Percentiles rank a stretch among this genome's conserved stretches.
Evolutionary conservation across 768 basidiomycete species (phyloP).

Genomic region (Amanita pseudoporphyria): DNA sequence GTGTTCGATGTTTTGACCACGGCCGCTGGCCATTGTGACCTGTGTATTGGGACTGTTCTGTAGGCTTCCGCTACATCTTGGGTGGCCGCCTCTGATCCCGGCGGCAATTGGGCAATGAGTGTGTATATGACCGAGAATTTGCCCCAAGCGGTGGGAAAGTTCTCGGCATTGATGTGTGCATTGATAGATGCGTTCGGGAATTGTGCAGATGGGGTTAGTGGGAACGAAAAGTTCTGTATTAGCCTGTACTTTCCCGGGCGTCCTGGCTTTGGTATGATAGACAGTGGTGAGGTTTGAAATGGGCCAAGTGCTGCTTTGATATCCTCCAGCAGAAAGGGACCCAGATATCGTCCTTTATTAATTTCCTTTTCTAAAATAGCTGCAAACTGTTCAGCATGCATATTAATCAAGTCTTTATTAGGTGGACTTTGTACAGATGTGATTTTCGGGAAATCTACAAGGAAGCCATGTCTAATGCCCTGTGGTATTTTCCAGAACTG

Average conservation of each 20-base stretch:
- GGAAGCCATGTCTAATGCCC: background rate
- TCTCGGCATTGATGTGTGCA: slow-evolving; percentile 11
- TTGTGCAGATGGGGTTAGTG: background rate
- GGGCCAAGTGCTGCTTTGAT: slow-evolving; percentile 13
- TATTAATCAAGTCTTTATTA: slow-evolving; percentile 1
- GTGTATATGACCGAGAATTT: slow-evolving; percentile 6
- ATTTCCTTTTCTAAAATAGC: background rate
- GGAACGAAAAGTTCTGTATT: slow-evolving; percentile 21
- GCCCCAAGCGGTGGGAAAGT: slow-evolving; percentile 26
- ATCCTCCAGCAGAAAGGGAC: background rate
- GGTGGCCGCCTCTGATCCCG: slow-evolving; percentile 24
- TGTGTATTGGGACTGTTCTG: slow-evolving; percentile 20
- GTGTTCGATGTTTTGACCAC: slow-evolving; percentile 15
- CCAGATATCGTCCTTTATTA: background rate
- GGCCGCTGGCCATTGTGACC: slow-evolving; percentile 24
- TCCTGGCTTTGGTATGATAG: slow-evolving; percentile 17
- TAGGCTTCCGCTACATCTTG: slow-evolving; percentile 32
- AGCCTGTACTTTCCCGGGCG: slow-evolving; percentile 13
- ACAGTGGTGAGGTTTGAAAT: slow-evolving; percentile 21
- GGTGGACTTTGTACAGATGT: background rate
- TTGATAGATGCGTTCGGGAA: slow-evolving; percentile 15
- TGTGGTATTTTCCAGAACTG: background rate
- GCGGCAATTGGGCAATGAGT: slow-evolving; percentile 24
- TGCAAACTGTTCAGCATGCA: background rate
- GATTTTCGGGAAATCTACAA: background rate